Base-by-base conservation (phyloP, 805 yeast genomes). In the Groenewaldozyma tartarivorans region DNA sequence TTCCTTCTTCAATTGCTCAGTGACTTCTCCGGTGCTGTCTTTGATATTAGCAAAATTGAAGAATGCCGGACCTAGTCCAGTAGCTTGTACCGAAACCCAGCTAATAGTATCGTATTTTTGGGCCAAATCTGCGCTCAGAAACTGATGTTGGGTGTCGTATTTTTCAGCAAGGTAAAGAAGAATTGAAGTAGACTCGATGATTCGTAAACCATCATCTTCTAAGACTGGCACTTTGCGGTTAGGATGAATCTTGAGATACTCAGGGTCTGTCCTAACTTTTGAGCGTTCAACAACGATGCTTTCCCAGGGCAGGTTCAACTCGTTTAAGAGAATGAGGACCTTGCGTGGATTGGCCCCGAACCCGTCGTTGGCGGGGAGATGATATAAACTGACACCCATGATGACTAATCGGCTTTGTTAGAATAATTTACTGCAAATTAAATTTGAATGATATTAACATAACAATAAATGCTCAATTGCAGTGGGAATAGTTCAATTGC, bases 151-250 rank as follows among this genome's bases (percentile, higher is more conserved):
- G 16, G 16, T 17, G 5, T 29, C 32, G 16, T 29, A 29, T 4
- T 29, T 29, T 4, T 29, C 32, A 4, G 16, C 32, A 3, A 29
- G 32, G 5, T 29, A 29, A 5, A 29, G 32, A 13, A 35, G n/a
- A 16, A 35, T 35, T 17, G 38, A 26, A 4, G 38, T 20, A 3
- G 38, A 35, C 5, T 35, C 38, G 16, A 35, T 35, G 5, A 35
- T 17, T 17, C 20, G 18, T 4, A 35, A 17, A 9, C 21, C 38
- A 18, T 17, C 38, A 17, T 35, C 38, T 17, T 13, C 15, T 29
- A 35, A 4, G 13, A 20, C 38, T 4, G 38, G 38, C 11, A 35
- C 16, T n/a, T 17, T 20, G 17, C 38, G 16, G 16, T 17, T 15
- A 3, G 38, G 38, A 13, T 35, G 38, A 17, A 18, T 15, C 13